Evolutionary conservation across 106 monocot genomes (phyloP), one percentile per base, ranked within the genome.

Genomic region (Alisma plantagoaquatica): DNA sequence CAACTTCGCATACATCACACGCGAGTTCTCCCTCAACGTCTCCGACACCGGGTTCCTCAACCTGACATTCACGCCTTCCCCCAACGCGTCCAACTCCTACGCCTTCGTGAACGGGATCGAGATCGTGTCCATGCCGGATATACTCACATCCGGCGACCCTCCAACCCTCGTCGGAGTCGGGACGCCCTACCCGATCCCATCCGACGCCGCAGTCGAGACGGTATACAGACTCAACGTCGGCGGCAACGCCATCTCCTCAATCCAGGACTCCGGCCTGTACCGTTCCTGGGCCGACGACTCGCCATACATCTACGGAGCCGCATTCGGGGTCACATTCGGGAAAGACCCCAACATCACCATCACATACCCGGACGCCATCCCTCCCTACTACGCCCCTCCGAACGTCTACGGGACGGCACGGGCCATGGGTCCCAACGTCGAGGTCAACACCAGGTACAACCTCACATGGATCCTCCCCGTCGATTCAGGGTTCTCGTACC

Each of bases 321-420:
- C 3, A 3, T 23, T 51, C 10, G 57, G 57, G 22, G 57, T 42
- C 16, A 41, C 57, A n/a, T 41, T 17, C 15, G 2, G 25, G 12
- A 57, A 57, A n/a, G 57, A 57, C 11, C 2, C 3, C 11, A 65
- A 65, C 26, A 55, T 65, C 11, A 65, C 65, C 15, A 45, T 65
- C 19, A 65, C 12, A n/a, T 55, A 46, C 29, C 46, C 46, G 1
- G 1, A 8, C 10, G 14, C 0, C 22, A 2, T 55, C 2, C 41
- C 41, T 1, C 30, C 3, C 14, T 57, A 35, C 12, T 41, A 41
- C 15, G 57, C 57, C 2, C 57, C 57, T 2, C n/a, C 5, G 24
- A 6, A 2, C 10, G 57, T 57, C 3, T 57, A 57, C 57, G 22
- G 11, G 10, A 57, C 57, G 2, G 57, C 33, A n/a, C 24, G 57